phyloP scores from a whole-genome alignment of 768 basidiomycete species.

The Boletus rubroflammeus region DNA sequence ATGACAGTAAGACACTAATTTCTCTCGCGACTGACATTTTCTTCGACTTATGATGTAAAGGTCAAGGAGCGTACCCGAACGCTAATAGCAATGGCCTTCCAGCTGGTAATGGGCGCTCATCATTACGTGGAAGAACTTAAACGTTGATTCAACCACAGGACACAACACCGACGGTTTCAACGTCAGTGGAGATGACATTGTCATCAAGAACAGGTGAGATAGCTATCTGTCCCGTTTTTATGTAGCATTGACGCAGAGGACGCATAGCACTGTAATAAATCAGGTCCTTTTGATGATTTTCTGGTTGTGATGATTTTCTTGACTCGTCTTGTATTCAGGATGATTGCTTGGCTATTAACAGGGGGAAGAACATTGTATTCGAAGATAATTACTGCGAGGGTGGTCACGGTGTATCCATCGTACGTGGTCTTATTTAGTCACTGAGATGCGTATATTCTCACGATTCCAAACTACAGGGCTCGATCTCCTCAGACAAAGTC shows the following conservation, averaged over 20 bases:
- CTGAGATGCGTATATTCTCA: not conserved
- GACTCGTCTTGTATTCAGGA: constrained; percentile 35
- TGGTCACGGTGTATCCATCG: constrained; percentile 65
- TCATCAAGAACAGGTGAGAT: constrained; percentile 30
- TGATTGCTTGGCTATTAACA: constrained; percentile 58
- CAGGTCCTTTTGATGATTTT: constrained; percentile 16
- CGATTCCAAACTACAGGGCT: constrained; percentile 39
- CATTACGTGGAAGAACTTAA: not conserved
- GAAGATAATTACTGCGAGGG: constrained; percentile 49
- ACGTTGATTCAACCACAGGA: constrained; percentile 19
- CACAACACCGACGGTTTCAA: constrained; percentile 55
- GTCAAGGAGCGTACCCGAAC: constrained; percentile 50
- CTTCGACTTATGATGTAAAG: constrained; percentile 28
- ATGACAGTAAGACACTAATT: constrained; percentile 45
- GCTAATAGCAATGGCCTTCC: constrained; percentile 44
- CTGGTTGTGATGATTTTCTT: not conserved
- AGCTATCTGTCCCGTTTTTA: not conserved
- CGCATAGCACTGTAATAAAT: constrained; percentile 21
- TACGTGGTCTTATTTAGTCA: constrained; percentile 2
- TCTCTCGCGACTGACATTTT: not conserved
- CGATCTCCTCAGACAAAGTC: constrained; percentile 43
- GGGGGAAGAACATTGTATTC: constrained; percentile 44
- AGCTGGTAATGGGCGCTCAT: constrained; percentile 36
- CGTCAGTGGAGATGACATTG: constrained; percentile 33
- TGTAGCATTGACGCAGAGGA: not conserved